These are phyloP conservation scores for Tuber aestivum DNA, from an alignment of 495 filamentous ascomycete genomes.

Conservation along the genomic window DNA sequence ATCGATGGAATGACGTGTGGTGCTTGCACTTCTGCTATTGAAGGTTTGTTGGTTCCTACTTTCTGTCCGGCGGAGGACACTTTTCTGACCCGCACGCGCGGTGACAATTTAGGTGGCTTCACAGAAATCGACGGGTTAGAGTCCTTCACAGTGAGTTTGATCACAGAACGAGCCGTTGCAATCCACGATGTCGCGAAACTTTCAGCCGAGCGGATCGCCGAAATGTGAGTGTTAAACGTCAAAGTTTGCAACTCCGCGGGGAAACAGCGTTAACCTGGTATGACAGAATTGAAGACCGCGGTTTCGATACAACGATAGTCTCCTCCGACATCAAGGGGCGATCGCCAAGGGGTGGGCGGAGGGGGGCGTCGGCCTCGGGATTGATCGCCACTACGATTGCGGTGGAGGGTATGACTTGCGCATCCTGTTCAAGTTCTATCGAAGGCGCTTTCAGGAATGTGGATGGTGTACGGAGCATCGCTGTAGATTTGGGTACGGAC, in stretches of 20 bases:
- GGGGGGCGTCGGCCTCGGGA: background rate
- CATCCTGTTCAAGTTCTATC: constrained; percentile 86
- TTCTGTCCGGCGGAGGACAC: background rate
- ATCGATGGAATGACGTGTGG: constrained; percentile 98
- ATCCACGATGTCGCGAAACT: constrained; percentile 76
- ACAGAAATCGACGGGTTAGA: constrained; percentile 69
- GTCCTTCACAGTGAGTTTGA: constrained; percentile 80
- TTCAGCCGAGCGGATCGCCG: constrained; percentile 64
- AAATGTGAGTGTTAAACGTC: constrained; percentile 48
- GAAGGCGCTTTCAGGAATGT: constrained; percentile 74
- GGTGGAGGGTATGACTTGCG: constrained; percentile 93
- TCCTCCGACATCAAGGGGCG: constrained; percentile 63
- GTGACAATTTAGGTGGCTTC: constrained; percentile 54
- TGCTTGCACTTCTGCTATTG: constrained; percentile 85
- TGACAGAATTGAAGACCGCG: constrained; percentile 71
- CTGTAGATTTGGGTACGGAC: constrained; percentile 86
- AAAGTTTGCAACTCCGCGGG: background rate
- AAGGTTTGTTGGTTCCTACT: constrained; percentile 59
- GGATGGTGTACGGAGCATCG: constrained; percentile 75
- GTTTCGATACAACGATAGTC: constrained; percentile 87
- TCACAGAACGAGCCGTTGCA: constrained; percentile 86
- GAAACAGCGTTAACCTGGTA: constrained; percentile 3
- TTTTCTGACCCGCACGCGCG: constrained; percentile 3
- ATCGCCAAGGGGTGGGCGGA: constrained; percentile 45
- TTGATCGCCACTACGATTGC: constrained; percentile 67